Base-by-base conservation (phyloP, 495 filamentous ascomycete genomes). In the Hypoxylon trugodes region DNA sequence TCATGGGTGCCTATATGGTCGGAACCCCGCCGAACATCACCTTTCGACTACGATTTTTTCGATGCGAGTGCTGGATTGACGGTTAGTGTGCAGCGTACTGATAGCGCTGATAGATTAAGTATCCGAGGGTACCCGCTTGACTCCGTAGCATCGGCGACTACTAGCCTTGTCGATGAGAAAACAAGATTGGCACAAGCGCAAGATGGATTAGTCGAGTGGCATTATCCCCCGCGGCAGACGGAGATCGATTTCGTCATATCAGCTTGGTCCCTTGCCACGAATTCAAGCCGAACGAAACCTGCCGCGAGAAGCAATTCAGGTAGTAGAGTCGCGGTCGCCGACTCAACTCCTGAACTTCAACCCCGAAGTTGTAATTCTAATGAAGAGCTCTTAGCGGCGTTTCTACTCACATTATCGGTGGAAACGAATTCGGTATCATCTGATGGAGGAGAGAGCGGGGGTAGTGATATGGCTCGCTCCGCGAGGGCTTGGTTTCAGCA, bases 401-500 rank as follows among this genome's bases (percentile, higher is more conserved):
- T 52, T 15, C 22, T 52, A 4, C 21, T 32, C 12, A 52, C 48
- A 10, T 52, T 18, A 12, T 52, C 48, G 12, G 48, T 26, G 1
- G 26, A 48, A 16, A 48, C 16, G 15, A 21, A 32, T 2, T 25
- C 15, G 0, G 13, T 3, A 16, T 28, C 24, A 16, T 18, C 45
- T 5, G 28, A 21, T 4, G 45, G 2, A 10, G 45, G 26, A 10
- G 45, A 33, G n/a, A n/a, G n/a, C 4, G 28, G 22, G 8, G 10
- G 7, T 1, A 15, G 22, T 21, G 45, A 35, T 21, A 48, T 33
- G 45, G 18, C 33, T 33, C 15, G 33, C 45, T 48, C 28, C 1
- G 45, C 45, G n/a, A 28, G 33, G 18, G 45, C 48, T 2, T 52
- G 48, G 48, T 38, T 52, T 15, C 45, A 48, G 26, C 45, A 48